Evolutionary conservation across 768 basidiomycete species (phyloP), one percentile per base, ranked within the genome.

Genomic region (Phylloporus sp.): DNA sequence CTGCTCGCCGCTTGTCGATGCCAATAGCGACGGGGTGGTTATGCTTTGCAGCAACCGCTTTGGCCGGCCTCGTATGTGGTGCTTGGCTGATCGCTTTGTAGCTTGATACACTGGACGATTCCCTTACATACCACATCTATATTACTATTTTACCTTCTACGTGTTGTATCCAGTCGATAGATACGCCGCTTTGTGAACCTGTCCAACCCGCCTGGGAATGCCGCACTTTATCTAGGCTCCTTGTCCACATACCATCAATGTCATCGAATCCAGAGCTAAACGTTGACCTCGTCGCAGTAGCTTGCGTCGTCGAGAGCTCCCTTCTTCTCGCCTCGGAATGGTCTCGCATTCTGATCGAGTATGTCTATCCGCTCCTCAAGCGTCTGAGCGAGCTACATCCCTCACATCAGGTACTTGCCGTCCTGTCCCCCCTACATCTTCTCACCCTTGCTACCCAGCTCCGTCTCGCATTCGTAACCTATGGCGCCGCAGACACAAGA

Each of bases 281-380:
- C 15, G 28, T 28, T 21, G 69, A 71, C 50, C 51, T 71, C 36
- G 55, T 70, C 39, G 79, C 81, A 15, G 63, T 86, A 24, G 78
- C 75, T 0, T 73, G 79, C 46, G 75, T 86, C 44, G 69, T 81
- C 48, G 84, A 86, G 41, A 74, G 80, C 2, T 84, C 85, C 6
- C 62, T 78, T 3, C 54, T 71, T 4, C 67, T 87, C 4, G 73
- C 72, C 8, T 53, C 67, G 3, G 76, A 82, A 58, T 86, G 82
- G 83, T 49, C 57, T 0, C 59, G 58, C 8, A 50, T 81, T 23
- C 53, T 79, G 34, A 29, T 48, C 9, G 71, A 74, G 6, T 85
- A 84, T 60, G 54, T 82, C 17, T 57, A 57, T 5, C 76, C 72
- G 1, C 67, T 84, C 44, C 56, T 84, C 41, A 75, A 71, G 44